Conservation (phyloP, 1,139 yeast species). For the Scheffersomyces parashehatae region DNA sequence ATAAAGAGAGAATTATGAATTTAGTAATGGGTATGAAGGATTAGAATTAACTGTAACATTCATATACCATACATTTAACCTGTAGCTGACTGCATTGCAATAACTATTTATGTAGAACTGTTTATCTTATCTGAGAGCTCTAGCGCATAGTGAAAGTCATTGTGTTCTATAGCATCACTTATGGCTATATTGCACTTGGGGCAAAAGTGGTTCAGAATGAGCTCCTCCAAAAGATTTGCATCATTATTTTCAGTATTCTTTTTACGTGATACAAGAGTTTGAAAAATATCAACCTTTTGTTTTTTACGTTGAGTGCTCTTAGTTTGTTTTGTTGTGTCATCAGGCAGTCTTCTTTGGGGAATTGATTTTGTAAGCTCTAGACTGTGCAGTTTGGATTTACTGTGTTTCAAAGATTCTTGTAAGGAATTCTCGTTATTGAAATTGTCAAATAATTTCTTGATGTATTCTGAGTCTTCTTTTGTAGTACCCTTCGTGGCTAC, state of each 20-base stretch:
- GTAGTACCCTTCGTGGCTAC: too few relatives aligned
- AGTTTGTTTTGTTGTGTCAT: too few relatives aligned
- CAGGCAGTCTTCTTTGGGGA: slow-evolving; percentile 4
- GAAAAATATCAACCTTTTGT: slow-evolving; percentile 19
- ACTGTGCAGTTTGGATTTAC: neutral
- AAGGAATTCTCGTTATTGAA: slow-evolving; percentile 6
- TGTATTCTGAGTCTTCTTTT: slow-evolving; percentile 13
- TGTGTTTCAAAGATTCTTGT: neutral
- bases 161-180: slow-evolving; percentile 39
- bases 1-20: slow-evolving; percentile 43
- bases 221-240: slow-evolving; percentile 13
- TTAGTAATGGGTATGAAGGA: slow-evolving; percentile 42
- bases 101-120: slow-evolving; percentile 5
- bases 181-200: slow-evolving; percentile 24
- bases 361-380: neutral
- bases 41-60: slow-evolving; percentile 3
- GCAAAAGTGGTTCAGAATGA: slow-evolving; percentile 23
- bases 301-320: slow-evolving; percentile 1
- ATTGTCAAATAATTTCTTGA: slow-evolving; percentile 16
- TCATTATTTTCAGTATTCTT: slow-evolving; percentile 1
- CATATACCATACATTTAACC: neutral
- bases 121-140: slow-evolving; percentile 34
- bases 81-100: neutral
- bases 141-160: slow-evolving; percentile 42
- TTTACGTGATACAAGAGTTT: slow-evolving; percentile 16